These are phyloP conservation scores for Russula emetica DNA, from an alignment of 768 basidiomycete species.

Conservation along the genomic window DNA sequence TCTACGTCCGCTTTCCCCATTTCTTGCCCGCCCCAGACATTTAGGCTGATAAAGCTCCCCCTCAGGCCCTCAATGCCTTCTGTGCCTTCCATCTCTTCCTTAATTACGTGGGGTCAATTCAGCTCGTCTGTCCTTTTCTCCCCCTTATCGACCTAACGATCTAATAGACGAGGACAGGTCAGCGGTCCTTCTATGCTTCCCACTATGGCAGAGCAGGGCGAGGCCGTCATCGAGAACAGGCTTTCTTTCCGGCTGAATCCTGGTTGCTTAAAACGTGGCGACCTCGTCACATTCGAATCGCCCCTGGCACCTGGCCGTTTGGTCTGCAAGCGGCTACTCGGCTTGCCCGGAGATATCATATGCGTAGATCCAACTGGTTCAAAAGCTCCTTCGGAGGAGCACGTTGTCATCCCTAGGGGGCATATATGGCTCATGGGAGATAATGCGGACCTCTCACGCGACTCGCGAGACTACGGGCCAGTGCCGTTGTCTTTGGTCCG, in stretches of 20 bases:
- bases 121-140: constrained; percentile 40
- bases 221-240: constrained; percentile 60
- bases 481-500: constrained; percentile 77
- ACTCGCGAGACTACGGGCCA: constrained; percentile 92
- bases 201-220: constrained; percentile 56
- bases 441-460: constrained; percentile 75
- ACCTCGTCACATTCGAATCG: constrained; percentile 67
- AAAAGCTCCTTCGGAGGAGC: constrained; percentile 60
- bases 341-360: constrained; percentile 82
- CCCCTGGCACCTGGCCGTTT: constrained; percentile 61
- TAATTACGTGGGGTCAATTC: constrained; percentile 55
- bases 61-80: constrained; percentile 42
- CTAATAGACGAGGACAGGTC: constrained; percentile 43
- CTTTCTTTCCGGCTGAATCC: constrained; percentile 51
- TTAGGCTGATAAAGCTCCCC: constrained; percentile 35
- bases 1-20: constrained; percentile 17
- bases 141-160: neutral
- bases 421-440: constrained; percentile 92
- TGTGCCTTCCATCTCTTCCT: constrained; percentile 61
- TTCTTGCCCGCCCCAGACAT: constrained; percentile 10
- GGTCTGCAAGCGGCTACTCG: constrained; percentile 87
- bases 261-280: constrained; percentile 58
- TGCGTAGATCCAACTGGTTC: constrained; percentile 82
- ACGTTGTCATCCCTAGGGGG: constrained; percentile 75
- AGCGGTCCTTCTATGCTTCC: constrained; percentile 78